Conservation (phyloP, 331 rosid species). For the Ulmus americana region DNA sequence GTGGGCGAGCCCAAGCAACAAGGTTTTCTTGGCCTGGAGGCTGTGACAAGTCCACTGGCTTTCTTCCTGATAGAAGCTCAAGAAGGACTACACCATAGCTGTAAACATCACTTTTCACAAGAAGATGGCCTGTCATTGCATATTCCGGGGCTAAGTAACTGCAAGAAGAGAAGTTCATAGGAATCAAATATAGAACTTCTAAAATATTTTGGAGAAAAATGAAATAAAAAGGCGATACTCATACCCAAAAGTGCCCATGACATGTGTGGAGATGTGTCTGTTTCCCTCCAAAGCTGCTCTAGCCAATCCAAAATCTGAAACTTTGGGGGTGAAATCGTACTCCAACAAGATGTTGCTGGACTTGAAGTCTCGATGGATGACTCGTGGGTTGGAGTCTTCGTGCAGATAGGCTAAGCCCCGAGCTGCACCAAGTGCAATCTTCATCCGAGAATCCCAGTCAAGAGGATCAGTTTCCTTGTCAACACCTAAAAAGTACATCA, state of each 20-base stretch:
- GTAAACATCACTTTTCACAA: constrained; percentile 94
- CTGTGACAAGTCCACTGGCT: constrained; percentile 87
- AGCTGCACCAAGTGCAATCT: constrained; percentile 93
- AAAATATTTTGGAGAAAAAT: background rate
- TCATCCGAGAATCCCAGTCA: constrained; percentile 85
- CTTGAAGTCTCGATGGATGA: constrained; percentile 92
- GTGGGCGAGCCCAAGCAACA: constrained; percentile 83
- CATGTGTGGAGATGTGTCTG: constrained; percentile 93
- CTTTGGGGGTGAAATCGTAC: constrained; percentile 76
- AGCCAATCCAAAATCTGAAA: constrained; percentile 97
- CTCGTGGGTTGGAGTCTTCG: constrained; percentile 94
- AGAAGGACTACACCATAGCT: constrained; percentile 98
- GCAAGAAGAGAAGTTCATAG: constrained; percentile 23
- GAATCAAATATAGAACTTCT: background rate
- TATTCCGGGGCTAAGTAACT: constrained; percentile 98
- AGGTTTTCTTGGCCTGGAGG: constrained; percentile 96
- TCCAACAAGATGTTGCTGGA: constrained; percentile 93
- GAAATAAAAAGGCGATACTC: background rate
- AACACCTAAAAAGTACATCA: constrained; percentile 42
- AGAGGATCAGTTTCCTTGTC: constrained; percentile 80
- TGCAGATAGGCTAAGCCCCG: constrained; percentile 88
- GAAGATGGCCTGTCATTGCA: constrained; percentile 98
- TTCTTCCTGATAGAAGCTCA: constrained; percentile 86
- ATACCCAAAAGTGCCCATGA: constrained; percentile 99
- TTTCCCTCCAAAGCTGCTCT: constrained; percentile 79